Base-by-base conservation (phyloP, 768 basidiomycete genomes). In the Mycena amicta region DNA sequence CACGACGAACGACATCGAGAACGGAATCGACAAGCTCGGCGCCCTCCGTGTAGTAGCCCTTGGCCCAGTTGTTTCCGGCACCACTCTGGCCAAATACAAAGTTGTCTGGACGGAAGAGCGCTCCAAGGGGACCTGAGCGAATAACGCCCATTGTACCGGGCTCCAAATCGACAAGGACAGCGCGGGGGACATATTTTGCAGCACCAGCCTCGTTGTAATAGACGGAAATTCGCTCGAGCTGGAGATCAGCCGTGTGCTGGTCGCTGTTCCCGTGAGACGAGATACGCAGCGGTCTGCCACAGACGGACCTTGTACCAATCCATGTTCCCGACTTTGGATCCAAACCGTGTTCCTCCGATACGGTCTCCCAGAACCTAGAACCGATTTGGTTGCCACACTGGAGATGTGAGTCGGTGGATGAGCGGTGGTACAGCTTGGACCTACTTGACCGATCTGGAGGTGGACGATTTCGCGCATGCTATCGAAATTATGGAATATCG, bases 21-120 rank as follows among this genome's bases (percentile, higher is more conserved):
- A 98, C 95, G 33, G 92, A 85, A 79, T 99, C 97, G 66, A 98
- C 97, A 70, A 98, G 87, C 82, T 99, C 97, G 71, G 97, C 97
- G 65, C 96, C 96, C 74, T 93, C 90, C 41, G 90, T 93, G 77
- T 95, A 95, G 73, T 93, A 90, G 80, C 96, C 96, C 88, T 98
- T 99, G 16, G 97, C 96, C 97, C 97, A 98, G 81, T 98, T 98
- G 86, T 99, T 98, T 71, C 95, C 95, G 67, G 95, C 96, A 77
- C 95, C 95, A 75, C 88, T 93, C 77, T 98, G 96, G 56, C 95
- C 96, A 63, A 95, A 96, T 66, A 98, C 94, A 70, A 95, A 96
- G 83, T 97, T 98, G 79, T 97, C 95, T 41, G 95, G 95, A 67
- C 93, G 88, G 90, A 97, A 98, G 60, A 98, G 86, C 63, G 79